phyloP scores from a whole-genome alignment of 345 rosid species.

The Sisymbrium altissimum region DNA sequence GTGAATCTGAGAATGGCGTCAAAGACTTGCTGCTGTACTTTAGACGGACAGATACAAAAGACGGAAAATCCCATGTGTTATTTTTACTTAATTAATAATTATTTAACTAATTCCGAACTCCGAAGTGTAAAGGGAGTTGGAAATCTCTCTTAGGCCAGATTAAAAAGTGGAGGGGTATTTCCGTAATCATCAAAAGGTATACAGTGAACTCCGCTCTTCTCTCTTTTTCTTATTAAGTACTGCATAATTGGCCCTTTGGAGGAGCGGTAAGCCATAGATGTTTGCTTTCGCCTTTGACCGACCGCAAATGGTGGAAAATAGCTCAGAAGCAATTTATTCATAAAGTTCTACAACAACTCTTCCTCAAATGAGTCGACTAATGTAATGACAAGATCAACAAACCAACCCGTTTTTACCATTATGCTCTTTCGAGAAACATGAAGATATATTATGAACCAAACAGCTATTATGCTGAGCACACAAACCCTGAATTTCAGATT shows the following conservation, averaged over 20 bases:
- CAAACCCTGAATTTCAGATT: background rate
- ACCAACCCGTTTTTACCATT: conserved; percentile 3
- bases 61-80: conserved; percentile 29
- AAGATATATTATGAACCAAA: background rate
- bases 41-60: conserved; percentile 12
- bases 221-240: background rate
- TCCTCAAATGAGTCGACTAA: background rate
- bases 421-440: background rate
- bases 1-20: conserved; percentile 33
- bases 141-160: background rate
- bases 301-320: background rate
- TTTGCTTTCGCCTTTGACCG: conserved; percentile 7
- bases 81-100: background rate
- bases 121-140: background rate
- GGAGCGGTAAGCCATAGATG: conserved; percentile 1
- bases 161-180: conserved; percentile 1
- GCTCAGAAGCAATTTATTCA: background rate
- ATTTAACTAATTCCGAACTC: background rate
- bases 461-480: conserved; percentile 7
- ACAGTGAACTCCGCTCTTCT: background rate
- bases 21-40: conserved; percentile 4
- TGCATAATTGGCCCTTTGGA: background rate
- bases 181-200: background rate
- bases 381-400: conserved; percentile 5
- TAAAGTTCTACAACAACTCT: conserved; percentile 4